A percentile compares a stretch with the other conserved stretches of the same genome.
Evolutionary conservation across 805 yeast species (phyloP).

Genomic region (Pichia heedii): DNA sequence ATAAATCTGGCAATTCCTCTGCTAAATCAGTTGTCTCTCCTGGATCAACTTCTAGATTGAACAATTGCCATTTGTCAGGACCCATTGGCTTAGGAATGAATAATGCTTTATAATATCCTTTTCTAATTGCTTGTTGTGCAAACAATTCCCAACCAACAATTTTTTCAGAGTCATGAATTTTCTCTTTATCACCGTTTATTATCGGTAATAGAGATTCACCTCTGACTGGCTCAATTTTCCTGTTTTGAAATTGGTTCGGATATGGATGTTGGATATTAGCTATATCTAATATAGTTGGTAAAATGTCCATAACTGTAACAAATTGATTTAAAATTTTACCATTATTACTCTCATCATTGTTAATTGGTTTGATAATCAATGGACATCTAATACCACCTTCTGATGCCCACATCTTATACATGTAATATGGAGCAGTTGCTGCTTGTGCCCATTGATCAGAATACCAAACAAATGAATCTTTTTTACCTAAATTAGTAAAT

Average conservation of each 20-base stretch:
- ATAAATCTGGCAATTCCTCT: slow-evolving; percentile 26
- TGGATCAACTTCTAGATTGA: slow-evolving; percentile 30
- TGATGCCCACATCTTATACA: slow-evolving; percentile 48
- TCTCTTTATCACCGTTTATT: slow-evolving; percentile 22
- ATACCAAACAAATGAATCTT: slow-evolving; percentile 41
- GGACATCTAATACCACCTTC: slow-evolving; percentile 59
- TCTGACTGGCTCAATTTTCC: slow-evolving; percentile 34
- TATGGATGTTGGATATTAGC: slow-evolving; percentile 37
- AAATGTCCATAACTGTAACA: slow-evolving; percentile 50
- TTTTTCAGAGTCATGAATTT: slow-evolving; percentile 33
- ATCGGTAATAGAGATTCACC: slow-evolving; percentile 39
- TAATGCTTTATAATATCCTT: slow-evolving; percentile 40
- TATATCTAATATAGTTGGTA: slow-evolving; percentile 46
- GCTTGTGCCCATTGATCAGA: slow-evolving; percentile 57
- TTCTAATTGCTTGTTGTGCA: slow-evolving; percentile 47
- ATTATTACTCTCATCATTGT: slow-evolving; percentile 12
- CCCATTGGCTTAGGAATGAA: slow-evolving; percentile 43
- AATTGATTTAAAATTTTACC: slow-evolving; percentile 33
- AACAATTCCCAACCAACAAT: slow-evolving; percentile 52
- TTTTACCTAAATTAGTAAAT: slow-evolving; percentile 39
- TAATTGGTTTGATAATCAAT: slow-evolving; percentile 36
- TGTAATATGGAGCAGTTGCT: slow-evolving; percentile 46
- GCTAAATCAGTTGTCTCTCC: slow-evolving; percentile 45
- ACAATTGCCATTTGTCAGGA: slow-evolving; percentile 41
- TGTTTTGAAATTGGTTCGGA: slow-evolving; percentile 30